Evolutionary conservation across 805 yeast genomes (phyloP).

Genomic region (Isabelozyma pseudorhagii): DNA sequence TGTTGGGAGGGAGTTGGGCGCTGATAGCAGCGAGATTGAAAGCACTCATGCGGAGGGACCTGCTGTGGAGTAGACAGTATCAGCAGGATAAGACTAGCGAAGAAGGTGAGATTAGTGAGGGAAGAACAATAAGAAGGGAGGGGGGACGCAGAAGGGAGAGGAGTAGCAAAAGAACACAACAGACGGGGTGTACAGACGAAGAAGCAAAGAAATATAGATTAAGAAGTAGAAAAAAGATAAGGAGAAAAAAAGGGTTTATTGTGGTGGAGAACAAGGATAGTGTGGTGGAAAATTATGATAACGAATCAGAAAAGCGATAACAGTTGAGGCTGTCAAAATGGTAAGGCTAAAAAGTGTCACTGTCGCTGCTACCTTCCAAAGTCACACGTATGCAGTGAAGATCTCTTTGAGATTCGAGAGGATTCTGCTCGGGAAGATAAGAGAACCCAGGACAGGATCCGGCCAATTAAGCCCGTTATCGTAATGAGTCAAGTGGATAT

Average conservation of each 20-base stretch:
- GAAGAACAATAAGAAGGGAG: not conserved
- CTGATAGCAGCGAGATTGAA: not conserved
- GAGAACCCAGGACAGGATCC: not conserved
- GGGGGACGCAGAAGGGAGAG: not conserved
- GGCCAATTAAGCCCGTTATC: not conserved
- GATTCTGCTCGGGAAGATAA: too few species aligned
- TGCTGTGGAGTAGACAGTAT: not conserved
- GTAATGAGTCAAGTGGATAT: not conserved
- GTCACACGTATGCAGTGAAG: too few species aligned
- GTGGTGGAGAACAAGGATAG: not conserved
- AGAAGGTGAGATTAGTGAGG: not conserved
- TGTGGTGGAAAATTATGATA: not conserved
- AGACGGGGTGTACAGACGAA: too few species aligned
- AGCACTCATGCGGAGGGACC: not conserved
- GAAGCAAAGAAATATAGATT: too few species aligned
- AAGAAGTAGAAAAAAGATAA: not conserved
- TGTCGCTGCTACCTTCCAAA: not conserved
- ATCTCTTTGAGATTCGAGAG: too few species aligned
- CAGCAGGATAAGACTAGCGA: not conserved
- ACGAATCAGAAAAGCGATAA: not conserved
- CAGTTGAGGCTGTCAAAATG: not conserved
- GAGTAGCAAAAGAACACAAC: not conserved
- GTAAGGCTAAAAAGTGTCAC: not conserved
- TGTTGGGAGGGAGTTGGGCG: constrained; percentile 31
- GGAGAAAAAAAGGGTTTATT: not conserved